Evolutionary conservation across 1,284 basidiomycete species (phyloP).

Genomic region (Ganoderma multipileum): DNA sequence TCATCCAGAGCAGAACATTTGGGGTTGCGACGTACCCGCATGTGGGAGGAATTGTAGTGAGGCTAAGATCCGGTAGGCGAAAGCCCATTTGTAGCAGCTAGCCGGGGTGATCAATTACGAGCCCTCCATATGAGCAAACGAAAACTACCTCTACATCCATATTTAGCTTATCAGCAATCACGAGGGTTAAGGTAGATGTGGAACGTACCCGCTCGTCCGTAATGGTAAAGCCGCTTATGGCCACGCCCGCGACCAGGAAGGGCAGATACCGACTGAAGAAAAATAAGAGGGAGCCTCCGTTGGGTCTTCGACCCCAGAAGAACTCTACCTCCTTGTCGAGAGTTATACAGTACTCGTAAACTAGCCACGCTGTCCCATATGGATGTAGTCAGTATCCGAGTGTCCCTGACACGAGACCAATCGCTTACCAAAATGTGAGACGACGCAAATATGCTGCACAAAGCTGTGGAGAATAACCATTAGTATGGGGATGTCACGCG

Average conservation of each 20-base stretch:
- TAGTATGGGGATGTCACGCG: neutral
- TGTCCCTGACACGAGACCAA: neutral
- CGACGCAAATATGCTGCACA: neutral
- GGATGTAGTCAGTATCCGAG: neutral
- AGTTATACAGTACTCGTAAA: neutral
- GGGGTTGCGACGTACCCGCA: neutral
- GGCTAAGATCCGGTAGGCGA: too few relatives aligned
- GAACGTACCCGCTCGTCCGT: neutral
- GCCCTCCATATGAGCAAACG: too few relatives aligned
- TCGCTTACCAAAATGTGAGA: neutral
- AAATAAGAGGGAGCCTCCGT: neutral
- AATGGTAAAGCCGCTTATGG: neutral
- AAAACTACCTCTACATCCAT: neutral
- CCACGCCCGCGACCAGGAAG: neutral
- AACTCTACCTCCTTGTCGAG: neutral
- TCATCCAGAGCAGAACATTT: neutral
- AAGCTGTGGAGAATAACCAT: neutral
- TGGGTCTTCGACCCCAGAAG: neutral
- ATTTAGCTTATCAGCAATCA: neutral
- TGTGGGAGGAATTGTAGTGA: too few relatives aligned
- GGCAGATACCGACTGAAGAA: neutral
- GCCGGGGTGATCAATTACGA: too few relatives aligned
- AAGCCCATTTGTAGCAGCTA: too few relatives aligned
- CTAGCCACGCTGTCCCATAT: neutral
- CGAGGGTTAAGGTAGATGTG: neutral